Base-by-base conservation (phyloP, 768 basidiomycete species). In the Termitomyces sp. region DNA sequence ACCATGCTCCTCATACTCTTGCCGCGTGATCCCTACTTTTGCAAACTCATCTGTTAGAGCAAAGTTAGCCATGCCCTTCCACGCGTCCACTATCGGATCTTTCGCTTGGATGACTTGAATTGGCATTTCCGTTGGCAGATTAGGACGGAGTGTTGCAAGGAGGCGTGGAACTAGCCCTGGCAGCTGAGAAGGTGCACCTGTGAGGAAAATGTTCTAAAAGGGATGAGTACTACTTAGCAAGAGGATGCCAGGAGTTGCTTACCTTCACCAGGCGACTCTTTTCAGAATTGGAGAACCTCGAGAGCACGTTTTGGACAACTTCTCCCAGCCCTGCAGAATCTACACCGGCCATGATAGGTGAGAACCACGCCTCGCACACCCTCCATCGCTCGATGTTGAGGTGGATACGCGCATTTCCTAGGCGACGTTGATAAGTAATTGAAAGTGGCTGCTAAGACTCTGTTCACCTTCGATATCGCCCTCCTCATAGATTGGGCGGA, bases 291-390 rank as follows among this genome's bases (percentile, higher is more conserved):
- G 79, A 71, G 73, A 94, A 93, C 52, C 87, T 75, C 45, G 82
- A 78, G 52, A 99, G 78, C 47, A 98, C 81, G 67, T 84, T 90
- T 65, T 92, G 93, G 18, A 94, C 73, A 3, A 98, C 85, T 71
- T 99, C 97, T n/a, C 88, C 90, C 9, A 99, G 72, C 0, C 97
- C 97, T 0, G 97, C 96, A 13, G 88, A 92, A 70, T 98, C 97
- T 18, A 96, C 79, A 2, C 97, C 96, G 2, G 92, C 95, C 84
- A 97, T 94, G n/a, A 76, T 77, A 0, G 96, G 96, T 28, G 90
- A 87, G 74, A 96, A 97, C 78, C 88, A 94, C 1, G 92, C 84
- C 73, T 98, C 97, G 62, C 90, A 91, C 8, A 90, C 93, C 37
- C 95, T 80, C 80, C 90, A 92, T 41, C 94, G 78, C 74, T 98